Evolutionary conservation across 163 green algal species (phyloP).

Genomic region (Chlamydomonas reinhardtii): DNA sequence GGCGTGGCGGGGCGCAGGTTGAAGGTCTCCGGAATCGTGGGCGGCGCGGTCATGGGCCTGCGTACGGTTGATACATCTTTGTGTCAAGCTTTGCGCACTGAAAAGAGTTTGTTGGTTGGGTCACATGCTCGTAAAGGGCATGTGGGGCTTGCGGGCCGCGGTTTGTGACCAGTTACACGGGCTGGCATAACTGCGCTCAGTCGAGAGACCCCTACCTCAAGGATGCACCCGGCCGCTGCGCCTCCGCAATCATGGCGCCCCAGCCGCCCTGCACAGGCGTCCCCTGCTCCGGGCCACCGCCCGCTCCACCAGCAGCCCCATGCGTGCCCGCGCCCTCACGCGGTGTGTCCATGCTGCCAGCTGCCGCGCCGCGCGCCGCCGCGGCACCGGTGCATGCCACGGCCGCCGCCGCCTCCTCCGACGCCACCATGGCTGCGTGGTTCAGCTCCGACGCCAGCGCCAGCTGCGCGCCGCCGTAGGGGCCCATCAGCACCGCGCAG

Average conservation of each 20-base stretch:
- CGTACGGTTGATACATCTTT: no score
- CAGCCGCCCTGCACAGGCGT: background rate
- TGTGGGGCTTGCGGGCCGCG: no score
- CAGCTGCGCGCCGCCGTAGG: conserved; percentile 55
- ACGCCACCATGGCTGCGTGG: conserved; percentile 58
- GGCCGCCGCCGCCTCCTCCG: conserved; percentile 65
- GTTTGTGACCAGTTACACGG: no score
- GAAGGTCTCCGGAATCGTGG: conserved; percentile 2
- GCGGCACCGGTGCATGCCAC: conserved; percentile 59
- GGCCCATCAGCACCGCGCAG: conserved; percentile 71
- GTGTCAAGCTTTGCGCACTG: no score
- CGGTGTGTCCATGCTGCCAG: conserved; percentile 1
- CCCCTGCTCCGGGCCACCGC: no score
- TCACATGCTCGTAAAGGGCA: no score
- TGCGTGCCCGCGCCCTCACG: background rate
- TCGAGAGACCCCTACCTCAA: background rate
- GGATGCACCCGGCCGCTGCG: background rate
- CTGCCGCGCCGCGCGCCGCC: background rate
- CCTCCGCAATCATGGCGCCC: background rate
- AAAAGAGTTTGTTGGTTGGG: no score
- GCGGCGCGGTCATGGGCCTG: conserved; percentile 35
- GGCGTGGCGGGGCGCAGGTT: background rate
- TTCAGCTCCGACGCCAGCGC: conserved; percentile 72
- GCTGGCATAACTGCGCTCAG: background rate
- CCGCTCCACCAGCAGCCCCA: background rate